These are phyloP conservation scores for Phascolomyces articulosus DNA, from an alignment of 371 early-diverging fungal genomes.

Conservation along the genomic window DNA sequence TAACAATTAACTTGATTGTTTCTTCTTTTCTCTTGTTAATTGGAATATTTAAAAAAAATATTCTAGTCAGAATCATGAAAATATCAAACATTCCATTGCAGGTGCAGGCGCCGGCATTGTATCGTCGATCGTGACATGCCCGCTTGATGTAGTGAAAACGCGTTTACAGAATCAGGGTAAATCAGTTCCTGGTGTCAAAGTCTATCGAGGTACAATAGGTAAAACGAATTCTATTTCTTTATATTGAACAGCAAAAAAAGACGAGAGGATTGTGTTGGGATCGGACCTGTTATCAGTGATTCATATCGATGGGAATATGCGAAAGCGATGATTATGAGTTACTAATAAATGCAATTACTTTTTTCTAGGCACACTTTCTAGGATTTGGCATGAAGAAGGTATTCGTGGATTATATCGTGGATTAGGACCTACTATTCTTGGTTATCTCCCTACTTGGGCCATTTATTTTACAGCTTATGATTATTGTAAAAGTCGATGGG, in stretches of 20 bases:
- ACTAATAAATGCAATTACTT: neutral
- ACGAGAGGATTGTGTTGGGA: no score
- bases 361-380: conserved; percentile 62
- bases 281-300: no score
- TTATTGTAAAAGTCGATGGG: conserved; percentile 55
- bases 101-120: conserved; percentile 86
- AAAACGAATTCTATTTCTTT: conserved; percentile 1
- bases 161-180: conserved; percentile 92
- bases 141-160: conserved; percentile 95
- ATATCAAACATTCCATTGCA: conserved; percentile 77
- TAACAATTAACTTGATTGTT: no score
- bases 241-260: no score
- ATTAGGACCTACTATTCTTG: conserved; percentile 84
- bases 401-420: conserved; percentile 91
- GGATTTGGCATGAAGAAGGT: conserved; percentile 87
- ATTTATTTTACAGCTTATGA: conserved; percentile 89
- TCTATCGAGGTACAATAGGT: conserved; percentile 54
- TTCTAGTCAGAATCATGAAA: conserved; percentile 54
- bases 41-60: neutral
- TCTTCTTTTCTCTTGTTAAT: no score
- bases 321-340: no score
- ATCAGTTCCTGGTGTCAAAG: conserved; percentile 25
- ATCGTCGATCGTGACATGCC: conserved; percentile 85
- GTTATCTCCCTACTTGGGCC: conserved; percentile 91
- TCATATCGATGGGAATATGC: no score